phyloP scores from a whole-genome alignment of 148 eudicot species.

The Euryodendron excelsum region DNA sequence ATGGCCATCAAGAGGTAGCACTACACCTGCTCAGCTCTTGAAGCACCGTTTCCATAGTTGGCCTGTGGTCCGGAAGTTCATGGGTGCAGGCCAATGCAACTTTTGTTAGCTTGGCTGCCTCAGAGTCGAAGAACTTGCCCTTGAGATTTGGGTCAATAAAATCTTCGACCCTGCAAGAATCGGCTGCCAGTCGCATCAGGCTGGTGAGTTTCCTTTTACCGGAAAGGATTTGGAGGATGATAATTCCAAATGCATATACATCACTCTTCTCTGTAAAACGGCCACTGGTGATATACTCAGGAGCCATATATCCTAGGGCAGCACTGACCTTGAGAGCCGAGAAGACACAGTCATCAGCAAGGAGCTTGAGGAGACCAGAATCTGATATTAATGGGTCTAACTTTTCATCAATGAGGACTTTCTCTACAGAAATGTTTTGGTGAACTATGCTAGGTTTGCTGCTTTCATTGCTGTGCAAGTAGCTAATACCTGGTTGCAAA shows the following conservation, averaged over 20 bases:
- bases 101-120: constrained; percentile 47
- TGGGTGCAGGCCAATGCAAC: constrained; percentile 64
- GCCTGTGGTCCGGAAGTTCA: constrained; percentile 67
- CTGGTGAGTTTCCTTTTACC: constrained; percentile 61
- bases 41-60: constrained; percentile 56
- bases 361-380: constrained; percentile 80
- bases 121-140: constrained; percentile 45
- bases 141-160: constrained; percentile 62
- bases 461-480: constrained; percentile 58
- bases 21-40: constrained; percentile 32
- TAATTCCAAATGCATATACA: constrained; percentile 83
- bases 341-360: constrained; percentile 81
- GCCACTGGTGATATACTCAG: constrained; percentile 90
- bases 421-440: constrained; percentile 90
- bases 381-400: constrained; percentile 66
- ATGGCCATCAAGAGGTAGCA: neutral
- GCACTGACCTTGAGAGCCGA: constrained; percentile 92
- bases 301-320: constrained; percentile 91
- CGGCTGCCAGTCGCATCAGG: constrained; percentile 49
- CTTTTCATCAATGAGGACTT: constrained; percentile 60
- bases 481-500: constrained; percentile 55
- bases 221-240: constrained; percentile 68
- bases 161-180: constrained; percentile 45
- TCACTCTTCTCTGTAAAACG: constrained; percentile 90
- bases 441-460: constrained; percentile 65